A percentile compares a stretch with the other conserved stretches of the same genome.
Conservation (phyloP, 345 rosid species). For the Salix arbutifolia region DNA sequence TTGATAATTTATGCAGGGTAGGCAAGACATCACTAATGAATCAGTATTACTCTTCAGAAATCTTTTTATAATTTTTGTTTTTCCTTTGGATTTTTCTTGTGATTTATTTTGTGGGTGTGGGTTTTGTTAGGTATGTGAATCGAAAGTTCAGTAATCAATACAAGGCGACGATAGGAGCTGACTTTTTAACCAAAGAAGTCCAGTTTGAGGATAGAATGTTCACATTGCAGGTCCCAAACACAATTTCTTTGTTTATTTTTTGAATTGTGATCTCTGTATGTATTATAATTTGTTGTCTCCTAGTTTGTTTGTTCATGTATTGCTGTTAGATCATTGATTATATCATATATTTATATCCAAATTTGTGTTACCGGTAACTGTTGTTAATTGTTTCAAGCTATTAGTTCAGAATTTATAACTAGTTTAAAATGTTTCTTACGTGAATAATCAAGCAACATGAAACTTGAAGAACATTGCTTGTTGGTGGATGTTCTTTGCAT, state of each 20-base stretch:
- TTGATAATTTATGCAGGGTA: conserved; percentile 41
- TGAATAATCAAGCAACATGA: background rate
- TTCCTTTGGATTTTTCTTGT: background rate
- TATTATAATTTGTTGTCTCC: background rate
- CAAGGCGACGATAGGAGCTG: conserved; percentile 93
- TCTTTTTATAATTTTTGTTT: background rate
- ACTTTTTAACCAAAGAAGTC: conserved; percentile 90
- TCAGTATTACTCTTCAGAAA: conserved; percentile 54
- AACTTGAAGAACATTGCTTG: background rate
- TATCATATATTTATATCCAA: background rate
- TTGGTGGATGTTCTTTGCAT: background rate
- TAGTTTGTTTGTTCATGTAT: background rate
- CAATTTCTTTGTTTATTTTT: background rate
- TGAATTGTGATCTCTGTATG: background rate
- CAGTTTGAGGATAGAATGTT: conserved; percentile 81
- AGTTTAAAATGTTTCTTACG: background rate
- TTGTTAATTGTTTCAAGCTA: background rate
- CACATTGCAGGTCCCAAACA: conserved; percentile 71
- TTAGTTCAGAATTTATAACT: background rate
- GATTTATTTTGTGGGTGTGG: conserved; percentile 5
- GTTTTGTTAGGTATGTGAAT: conserved; percentile 68
- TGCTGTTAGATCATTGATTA: background rate
- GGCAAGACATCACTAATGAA: conserved; percentile 95
- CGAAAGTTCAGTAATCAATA: conserved; percentile 88
- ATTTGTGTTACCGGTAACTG: background rate